phyloP scores from a whole-genome alignment of 2,329 filamentous ascomycete genomes.

The Samsoniella hepiali region DNA sequence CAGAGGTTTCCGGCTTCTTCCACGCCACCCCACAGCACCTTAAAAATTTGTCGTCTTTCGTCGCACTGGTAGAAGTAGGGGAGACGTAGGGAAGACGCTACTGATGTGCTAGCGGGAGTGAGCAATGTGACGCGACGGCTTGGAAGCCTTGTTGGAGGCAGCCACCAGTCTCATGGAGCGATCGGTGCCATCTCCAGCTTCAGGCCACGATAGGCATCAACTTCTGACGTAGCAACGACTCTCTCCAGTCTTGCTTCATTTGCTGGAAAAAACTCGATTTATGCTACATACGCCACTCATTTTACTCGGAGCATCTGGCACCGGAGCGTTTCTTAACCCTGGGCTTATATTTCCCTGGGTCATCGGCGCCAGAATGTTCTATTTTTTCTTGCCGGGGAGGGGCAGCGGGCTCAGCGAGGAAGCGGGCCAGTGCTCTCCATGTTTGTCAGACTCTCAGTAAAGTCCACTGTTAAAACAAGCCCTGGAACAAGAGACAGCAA shows the following conservation, averaged over 20 bases:
- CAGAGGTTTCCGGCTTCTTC: conserved; percentile 19
- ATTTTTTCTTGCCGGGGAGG: not conserved
- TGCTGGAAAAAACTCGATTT: not conserved
- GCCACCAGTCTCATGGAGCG: not conserved
- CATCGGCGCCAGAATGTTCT: conserved; percentile 14
- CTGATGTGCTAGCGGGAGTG: not conserved
- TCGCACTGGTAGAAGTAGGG: too few species aligned
- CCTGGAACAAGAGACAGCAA: not conserved
- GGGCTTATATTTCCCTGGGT: not conserved
- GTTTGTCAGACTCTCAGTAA: not conserved
- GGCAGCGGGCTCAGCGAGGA: not conserved
- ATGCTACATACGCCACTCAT: conserved; percentile 3
- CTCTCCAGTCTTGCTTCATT: not conserved
- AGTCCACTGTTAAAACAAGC: not conserved
- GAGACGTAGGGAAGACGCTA: not conserved
- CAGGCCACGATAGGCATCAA: conserved; percentile 1
- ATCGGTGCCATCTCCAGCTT: not conserved
- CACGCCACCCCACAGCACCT: conserved; percentile 14
- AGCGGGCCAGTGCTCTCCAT: not conserved
- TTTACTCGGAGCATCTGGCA: not conserved
- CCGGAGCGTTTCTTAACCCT: not conserved
- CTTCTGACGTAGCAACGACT: not conserved
- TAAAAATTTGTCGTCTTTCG: not conserved
- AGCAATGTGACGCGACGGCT: conserved; percentile 5
- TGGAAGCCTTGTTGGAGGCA: conserved; percentile 5